Percentiles rank a stretch among this genome's conserved stretches.
Evolutionary conservation across 805 yeast species (phyloP).

Genomic region (Hanseniaspora lachancei): DNA sequence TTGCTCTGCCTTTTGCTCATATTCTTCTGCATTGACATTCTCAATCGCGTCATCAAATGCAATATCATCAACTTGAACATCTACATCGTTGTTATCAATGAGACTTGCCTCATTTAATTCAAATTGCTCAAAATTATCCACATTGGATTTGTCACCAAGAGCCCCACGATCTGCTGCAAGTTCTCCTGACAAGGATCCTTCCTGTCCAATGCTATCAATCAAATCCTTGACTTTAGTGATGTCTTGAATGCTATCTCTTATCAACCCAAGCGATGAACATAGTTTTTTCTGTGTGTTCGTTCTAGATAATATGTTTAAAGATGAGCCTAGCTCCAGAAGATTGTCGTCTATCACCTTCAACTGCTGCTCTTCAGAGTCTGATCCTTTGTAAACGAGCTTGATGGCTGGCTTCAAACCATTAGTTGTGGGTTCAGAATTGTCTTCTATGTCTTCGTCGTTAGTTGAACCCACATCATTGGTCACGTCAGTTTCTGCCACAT

Average conservation of each 20-base stretch:
- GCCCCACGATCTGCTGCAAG: neutral
- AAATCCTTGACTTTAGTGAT: constrained; percentile 38
- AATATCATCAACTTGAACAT: constrained; percentile 22
- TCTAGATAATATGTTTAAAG: neutral
- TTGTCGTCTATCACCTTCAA: constrained; percentile 3
- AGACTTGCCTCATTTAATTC: constrained; percentile 18
- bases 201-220: constrained; percentile 27
- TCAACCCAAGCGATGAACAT: constrained; percentile 59
- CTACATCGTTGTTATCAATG: neutral
- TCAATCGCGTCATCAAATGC: constrained; percentile 16
- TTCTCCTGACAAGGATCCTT: constrained; percentile 22
- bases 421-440: neutral
- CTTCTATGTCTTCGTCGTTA: constrained; percentile 12
- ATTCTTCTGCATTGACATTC: constrained; percentile 17
- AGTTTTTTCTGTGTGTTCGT: constrained; percentile 25
- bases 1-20: constrained; percentile 16
- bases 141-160: neutral
- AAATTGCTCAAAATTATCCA: constrained; percentile 19
- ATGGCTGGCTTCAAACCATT: neutral
- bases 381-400: constrained; percentile 15
- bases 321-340: constrained; percentile 9
- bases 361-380: constrained; percentile 11
- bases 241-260: constrained; percentile 46
- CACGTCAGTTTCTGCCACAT: constrained; percentile 14
- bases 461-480: neutral